Base-by-base conservation (phyloP, 331 rosid species). In the Spiraea crenata region DNA sequence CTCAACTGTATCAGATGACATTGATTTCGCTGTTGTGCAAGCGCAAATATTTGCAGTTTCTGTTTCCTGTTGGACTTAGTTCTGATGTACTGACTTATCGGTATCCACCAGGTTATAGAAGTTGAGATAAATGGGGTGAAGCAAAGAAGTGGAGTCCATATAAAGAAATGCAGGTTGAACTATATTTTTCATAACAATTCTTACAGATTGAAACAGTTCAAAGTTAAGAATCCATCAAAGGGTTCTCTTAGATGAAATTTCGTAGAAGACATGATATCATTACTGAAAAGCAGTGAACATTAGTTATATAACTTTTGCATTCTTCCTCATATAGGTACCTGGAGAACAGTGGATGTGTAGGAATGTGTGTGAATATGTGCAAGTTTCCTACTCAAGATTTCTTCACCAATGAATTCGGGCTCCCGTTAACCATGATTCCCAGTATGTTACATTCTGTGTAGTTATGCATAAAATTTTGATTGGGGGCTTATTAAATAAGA, bases 321-420 rank as follows among this genome's bases (percentile, higher is more conserved):
- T 46, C 0, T 44, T 67, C 17, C 51, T 46, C 12, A 55, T 59
- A 13, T 38, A 93, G 99, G 92, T 91, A 93, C 88, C 68, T 93
- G 78, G 99, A 93, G 85, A 91, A 89, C 76, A 93, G 95, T 65
- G 99, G 97, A 11, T 93, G 99, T 64, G 97, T 91, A 12, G 96
- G 97, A 69, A 86, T 84, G 99, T 93, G 99, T 51, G 91, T 93
- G 83, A 93, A 93, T 73, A 93, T 93, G 99, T 91, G 97, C 97
- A 93, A 93, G 83, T 80, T 89, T 72, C 99, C 97, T 9, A 89
- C 99, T 56, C 97, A 91, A 89, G 96, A 93, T 83, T 93, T 93
- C 86, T 93, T 91, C 89, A 91, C 97, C 10, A 82, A 91, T 46
- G 99, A 93, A 73, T 93, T 93, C 77, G 99, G 97, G 63, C 99